phyloP scores from a whole-genome alignment of 352 stramenopile genomes.

The Phytophthora podocarpi region DNA sequence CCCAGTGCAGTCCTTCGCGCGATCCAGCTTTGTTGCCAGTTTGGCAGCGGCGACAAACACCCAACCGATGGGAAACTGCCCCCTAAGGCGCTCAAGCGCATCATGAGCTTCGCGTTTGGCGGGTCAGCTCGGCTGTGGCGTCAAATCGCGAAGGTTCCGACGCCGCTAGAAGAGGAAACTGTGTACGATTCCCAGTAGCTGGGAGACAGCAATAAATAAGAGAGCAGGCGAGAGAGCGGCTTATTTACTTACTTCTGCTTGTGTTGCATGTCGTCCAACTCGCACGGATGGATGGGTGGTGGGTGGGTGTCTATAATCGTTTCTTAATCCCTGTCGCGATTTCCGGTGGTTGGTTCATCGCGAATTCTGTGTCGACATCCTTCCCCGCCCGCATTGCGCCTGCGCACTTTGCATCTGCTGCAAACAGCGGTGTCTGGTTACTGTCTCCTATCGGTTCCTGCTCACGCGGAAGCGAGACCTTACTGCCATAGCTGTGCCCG shows the following conservation, averaged over 20 bases:
- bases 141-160: constrained; percentile 54
- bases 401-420: constrained; percentile 3
- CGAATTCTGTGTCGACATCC: constrained; percentile 2
- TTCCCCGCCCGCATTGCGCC: not conserved
- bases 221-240: constrained; percentile 28
- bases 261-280: constrained; percentile 20
- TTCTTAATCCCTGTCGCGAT: constrained; percentile 8
- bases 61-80: constrained; percentile 10
- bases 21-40: constrained; percentile 60
- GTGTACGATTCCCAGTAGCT: constrained; percentile 43
- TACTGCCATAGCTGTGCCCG: constrained; percentile 17
- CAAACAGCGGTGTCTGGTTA: not conserved
- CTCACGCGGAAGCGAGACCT: constrained; percentile 24
- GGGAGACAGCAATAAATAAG: constrained; percentile 4
- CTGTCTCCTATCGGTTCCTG: constrained; percentile 35
- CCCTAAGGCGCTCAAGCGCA: constrained; percentile 50
- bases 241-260: constrained; percentile 41
- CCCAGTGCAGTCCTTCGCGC: constrained; percentile 44
- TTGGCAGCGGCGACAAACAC: constrained; percentile 43
- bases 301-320: constrained; percentile 16
- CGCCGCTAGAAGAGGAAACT: constrained; percentile 48
- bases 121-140: constrained; percentile 72
- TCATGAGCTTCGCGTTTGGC: constrained; percentile 65
- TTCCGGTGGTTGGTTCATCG: constrained; percentile 7
- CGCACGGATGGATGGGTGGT: not conserved